A percentile compares a stretch with the other conserved stretches of the same genome.
Evolutionary conservation across 768 basidiomycete species (phyloP).

Genomic region (Leucocoprinus leucothites): DNA sequence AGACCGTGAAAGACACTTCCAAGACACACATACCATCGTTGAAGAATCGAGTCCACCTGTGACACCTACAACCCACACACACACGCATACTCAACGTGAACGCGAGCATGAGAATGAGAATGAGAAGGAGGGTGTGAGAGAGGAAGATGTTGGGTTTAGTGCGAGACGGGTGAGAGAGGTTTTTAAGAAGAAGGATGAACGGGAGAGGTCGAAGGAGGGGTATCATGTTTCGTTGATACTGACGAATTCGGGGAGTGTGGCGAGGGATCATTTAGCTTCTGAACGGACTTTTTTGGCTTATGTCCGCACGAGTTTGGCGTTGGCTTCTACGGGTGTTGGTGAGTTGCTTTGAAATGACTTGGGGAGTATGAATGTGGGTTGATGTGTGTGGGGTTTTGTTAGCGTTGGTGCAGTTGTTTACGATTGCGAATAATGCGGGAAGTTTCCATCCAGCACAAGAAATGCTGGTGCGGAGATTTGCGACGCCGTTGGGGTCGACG

Average conservation of each 20-base stretch:
- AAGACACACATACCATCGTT: too few relatives aligned
- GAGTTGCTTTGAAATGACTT: conserved; percentile 15
- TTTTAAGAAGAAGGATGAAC: background rate
- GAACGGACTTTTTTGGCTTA: conserved; percentile 57
- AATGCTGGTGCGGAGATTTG: conserved; percentile 2
- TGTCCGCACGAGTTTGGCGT: conserved; percentile 50
- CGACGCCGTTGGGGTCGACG: conserved; percentile 14
- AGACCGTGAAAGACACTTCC: too few relatives aligned
- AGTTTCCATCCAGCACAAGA: background rate
- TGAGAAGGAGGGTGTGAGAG: background rate
- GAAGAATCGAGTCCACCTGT: too few relatives aligned
- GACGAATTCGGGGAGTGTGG: conserved; percentile 50
- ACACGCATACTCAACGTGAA: too few relatives aligned
- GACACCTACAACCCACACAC: too few relatives aligned
- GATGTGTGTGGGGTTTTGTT: background rate
- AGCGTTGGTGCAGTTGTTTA: conserved; percentile 18
- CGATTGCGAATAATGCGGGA: conserved; percentile 12
- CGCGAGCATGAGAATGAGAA: too few relatives aligned
- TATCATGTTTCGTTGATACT: conserved; percentile 22
- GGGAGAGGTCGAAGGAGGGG: conserved; percentile 9
- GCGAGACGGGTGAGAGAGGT: background rate
- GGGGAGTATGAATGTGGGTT: background rate
- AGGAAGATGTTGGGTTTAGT: background rate
- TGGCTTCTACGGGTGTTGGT: conserved; percentile 53
- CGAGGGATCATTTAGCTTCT: conserved; percentile 52